Percentiles rank a stretch among this genome's conserved stretches.
Evolutionary conservation across 108 stramenopile genomes (phyloP).

Genomic region (Skeletonema menzelii): DNA sequence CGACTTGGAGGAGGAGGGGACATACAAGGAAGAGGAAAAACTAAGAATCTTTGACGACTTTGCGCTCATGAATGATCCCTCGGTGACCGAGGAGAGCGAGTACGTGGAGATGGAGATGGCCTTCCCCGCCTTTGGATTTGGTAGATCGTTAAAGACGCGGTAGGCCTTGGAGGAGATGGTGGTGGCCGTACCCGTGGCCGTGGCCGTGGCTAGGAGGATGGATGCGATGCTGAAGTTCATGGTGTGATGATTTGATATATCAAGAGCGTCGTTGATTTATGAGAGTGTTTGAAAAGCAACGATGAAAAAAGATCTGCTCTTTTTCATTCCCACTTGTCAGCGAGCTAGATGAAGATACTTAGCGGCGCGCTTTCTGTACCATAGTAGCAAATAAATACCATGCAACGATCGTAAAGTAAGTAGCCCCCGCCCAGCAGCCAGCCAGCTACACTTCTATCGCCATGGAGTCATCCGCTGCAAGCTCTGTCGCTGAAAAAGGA

Average conservation of each 20-base stretch:
- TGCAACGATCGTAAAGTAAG: too few relatives aligned
- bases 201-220: background rate
- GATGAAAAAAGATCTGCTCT: too few relatives aligned
- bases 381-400: too few relatives aligned
- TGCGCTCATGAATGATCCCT: background rate
- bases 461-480: background rate
- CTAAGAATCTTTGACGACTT: background rate
- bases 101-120: background rate
- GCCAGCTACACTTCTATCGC: background rate
- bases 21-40: background rate
- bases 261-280: too few relatives aligned
- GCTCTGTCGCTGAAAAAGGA: background rate
- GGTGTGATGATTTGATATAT: background rate
- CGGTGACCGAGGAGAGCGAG: background rate
- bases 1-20: background rate
- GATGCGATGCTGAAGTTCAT: background rate
- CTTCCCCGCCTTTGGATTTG: background rate
- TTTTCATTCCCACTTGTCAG: too few relatives aligned
- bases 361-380: too few relatives aligned
- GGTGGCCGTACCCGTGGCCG: background rate
- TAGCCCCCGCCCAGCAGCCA: background rate
- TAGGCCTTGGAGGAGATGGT: background rate
- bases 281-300: too few relatives aligned
- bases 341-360: too few relatives aligned
- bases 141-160: background rate